Percentiles rank a stretch among this genome's conserved stretches.
phyloP scores from a whole-genome alignment of 495 filamentous ascomycete genomes.

The Neurospora intermedia region DNA sequence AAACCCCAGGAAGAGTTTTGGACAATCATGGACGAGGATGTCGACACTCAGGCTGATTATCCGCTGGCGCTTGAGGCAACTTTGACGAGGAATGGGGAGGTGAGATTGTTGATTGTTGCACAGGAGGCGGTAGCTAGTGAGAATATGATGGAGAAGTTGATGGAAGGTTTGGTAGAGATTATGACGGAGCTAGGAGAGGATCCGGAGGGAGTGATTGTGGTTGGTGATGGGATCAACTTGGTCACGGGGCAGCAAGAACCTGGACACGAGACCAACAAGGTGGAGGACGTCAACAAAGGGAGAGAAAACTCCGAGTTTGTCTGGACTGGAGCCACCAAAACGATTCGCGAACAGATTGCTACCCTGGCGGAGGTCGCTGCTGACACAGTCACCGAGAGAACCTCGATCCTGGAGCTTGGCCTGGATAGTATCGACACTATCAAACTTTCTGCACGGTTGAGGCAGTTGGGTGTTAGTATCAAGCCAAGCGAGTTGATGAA shows the following conservation, averaged over 20 bases:
- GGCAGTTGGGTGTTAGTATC: constrained; percentile 44
- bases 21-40: constrained; percentile 38
- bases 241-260: neutral
- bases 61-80: constrained; percentile 65
- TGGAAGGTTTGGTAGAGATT: constrained; percentile 28
- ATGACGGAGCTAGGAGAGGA: constrained; percentile 13
- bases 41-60: constrained; percentile 44
- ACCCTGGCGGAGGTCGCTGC: constrained; percentile 42
- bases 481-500: constrained; percentile 60
- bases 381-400: constrained; percentile 38
- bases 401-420: constrained; percentile 52
- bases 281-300: neutral
- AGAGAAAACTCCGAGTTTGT: constrained; percentile 20
- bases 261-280: neutral
- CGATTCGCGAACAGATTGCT: constrained; percentile 50
- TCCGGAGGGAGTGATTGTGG: neutral
- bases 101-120: constrained; percentile 47
- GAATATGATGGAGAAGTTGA: constrained; percentile 19
- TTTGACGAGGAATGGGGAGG: constrained; percentile 28
- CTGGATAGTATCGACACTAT: constrained; percentile 62
- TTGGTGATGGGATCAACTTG: neutral
- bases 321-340: constrained; percentile 42
- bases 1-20: constrained; percentile 33
- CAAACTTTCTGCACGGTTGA: constrained; percentile 57
- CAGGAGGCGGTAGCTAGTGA: constrained; percentile 28